phyloP scores from a whole-genome alignment of 2,329 filamentous ascomycete species.

The Fusarium nodosum region DNA sequence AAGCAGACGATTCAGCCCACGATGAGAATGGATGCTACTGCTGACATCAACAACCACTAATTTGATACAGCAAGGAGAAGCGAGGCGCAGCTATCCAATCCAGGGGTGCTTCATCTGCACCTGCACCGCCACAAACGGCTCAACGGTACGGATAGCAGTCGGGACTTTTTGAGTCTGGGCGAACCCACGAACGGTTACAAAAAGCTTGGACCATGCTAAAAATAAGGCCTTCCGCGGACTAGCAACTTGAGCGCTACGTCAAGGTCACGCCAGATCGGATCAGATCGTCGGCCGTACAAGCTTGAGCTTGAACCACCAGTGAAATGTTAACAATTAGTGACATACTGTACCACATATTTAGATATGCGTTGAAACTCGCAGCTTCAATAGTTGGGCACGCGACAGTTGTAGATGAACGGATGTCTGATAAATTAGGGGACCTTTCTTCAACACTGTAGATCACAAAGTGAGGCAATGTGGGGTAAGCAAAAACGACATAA shows the following conservation, averaged over 20 bases:
- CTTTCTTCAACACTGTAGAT: slow-evolving; percentile 18
- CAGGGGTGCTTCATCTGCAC: background rate
- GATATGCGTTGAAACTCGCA: background rate
- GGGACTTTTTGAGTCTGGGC: slow-evolving; percentile 22
- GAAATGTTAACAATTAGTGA: slow-evolving; percentile 18
- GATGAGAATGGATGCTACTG: slow-evolving; percentile 25
- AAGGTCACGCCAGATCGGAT: slow-evolving; percentile 31
- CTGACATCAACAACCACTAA: slow-evolving; percentile 36
- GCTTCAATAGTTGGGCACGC: slow-evolving; percentile 10
- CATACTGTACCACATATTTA: background rate
- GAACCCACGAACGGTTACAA: slow-evolving; percentile 20
- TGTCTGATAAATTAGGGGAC: background rate
- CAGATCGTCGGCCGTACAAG: slow-evolving; percentile 21
- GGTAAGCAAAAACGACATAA: slow-evolving; percentile 32
- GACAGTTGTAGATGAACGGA: slow-evolving; percentile 9
- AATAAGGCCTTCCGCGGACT: slow-evolving; percentile 33
- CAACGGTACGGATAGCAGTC: slow-evolving; percentile 1
- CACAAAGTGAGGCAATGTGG: slow-evolving; percentile 28
- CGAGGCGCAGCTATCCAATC: slow-evolving; percentile 43
- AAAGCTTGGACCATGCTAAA: slow-evolving; percentile 38
- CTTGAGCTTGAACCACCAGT: slow-evolving; percentile 39
- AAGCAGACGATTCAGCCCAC: slow-evolving; percentile 21
- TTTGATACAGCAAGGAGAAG: slow-evolving; percentile 38
- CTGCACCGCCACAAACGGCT: slow-evolving; percentile 45
- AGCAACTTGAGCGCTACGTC: slow-evolving; percentile 23